Conservation (phyloP, 805 yeast genomes). For the Candida sonorensis region DNA sequence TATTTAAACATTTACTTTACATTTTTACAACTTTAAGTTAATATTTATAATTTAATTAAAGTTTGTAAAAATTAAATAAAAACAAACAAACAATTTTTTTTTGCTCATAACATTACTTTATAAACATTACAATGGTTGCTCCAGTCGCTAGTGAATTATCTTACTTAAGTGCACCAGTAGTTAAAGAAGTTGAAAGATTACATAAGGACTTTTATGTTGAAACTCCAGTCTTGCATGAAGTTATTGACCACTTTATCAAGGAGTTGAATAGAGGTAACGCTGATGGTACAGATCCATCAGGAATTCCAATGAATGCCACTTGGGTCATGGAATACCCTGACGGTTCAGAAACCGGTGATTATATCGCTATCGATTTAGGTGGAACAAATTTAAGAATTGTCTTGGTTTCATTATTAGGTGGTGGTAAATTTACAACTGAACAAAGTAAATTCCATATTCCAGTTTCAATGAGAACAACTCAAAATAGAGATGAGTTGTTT, state of each 20-base stretch:
- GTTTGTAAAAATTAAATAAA: too few species aligned
- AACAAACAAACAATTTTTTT: too few species aligned
- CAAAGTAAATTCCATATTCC: conserved; percentile 89
- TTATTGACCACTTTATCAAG: conserved; percentile 42
- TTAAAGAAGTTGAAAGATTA: conserved; percentile 28
- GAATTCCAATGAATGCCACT: conserved; percentile 55
- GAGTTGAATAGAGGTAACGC: conserved; percentile 48
- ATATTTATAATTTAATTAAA: too few species aligned
- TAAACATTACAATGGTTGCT: conserved; percentile 7
- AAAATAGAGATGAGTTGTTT: conserved; percentile 69
- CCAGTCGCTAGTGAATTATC: conserved; percentile 1
- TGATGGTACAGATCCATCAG: conserved; percentile 38
- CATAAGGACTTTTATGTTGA: conserved; percentile 37
- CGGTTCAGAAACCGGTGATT: conserved; percentile 53
- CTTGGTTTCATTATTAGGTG: conserved; percentile 51
- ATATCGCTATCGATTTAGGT: conserved; percentile 54
- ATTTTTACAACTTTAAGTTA: too few species aligned
- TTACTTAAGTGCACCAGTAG: too few species aligned
- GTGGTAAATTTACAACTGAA: conserved; percentile 75
- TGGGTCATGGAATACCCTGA: conserved; percentile 58
- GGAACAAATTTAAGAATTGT: conserved; percentile 60
- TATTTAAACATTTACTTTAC: too few species aligned
- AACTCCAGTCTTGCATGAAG: conserved; percentile 33
- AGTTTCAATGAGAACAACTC: conserved; percentile 68
- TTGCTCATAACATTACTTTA: too few species aligned